Evolutionary conservation across 306 rosid species (phyloP).

Genomic region (Alnus glutinosa): DNA sequence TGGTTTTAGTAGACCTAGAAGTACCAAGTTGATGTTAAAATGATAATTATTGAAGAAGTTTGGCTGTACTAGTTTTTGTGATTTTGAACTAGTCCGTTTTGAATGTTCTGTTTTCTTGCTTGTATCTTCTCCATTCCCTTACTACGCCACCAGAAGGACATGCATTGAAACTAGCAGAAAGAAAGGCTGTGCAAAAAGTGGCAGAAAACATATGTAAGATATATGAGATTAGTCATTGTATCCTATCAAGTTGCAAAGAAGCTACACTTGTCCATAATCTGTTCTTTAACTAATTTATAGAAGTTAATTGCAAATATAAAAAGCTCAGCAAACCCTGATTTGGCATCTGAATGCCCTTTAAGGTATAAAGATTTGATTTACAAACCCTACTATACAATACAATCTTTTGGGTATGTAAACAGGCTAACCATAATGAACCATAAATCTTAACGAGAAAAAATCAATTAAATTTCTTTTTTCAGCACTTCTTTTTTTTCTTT

Average conservation of each 20-base stretch:
- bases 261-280: background rate
- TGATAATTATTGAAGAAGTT: no score
- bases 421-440: background rate
- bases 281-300: background rate
- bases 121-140: conserved; percentile 91
- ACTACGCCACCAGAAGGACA: conserved; percentile 69
- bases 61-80: no score
- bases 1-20: no score
- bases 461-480: background rate
- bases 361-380: background rate
- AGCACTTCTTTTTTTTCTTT: background rate
- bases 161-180: conserved; percentile 90
- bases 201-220: conserved; percentile 13
- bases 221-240: conserved; percentile 1
- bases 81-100: no score
- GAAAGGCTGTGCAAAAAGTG: conserved; percentile 73
- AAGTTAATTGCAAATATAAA: background rate
- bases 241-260: no score
- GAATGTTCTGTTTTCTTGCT: conserved; percentile 55
- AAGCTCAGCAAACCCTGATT: background rate
- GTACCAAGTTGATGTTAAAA: no score
- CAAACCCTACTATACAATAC: background rate
- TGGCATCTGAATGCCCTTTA: background rate
- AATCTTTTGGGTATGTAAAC: background rate
- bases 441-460: background rate